These are phyloP conservation scores for Oryza nivara DNA, from an alignment of 176 grass and related monocot genomes.

Conservation along the genomic window DNA sequence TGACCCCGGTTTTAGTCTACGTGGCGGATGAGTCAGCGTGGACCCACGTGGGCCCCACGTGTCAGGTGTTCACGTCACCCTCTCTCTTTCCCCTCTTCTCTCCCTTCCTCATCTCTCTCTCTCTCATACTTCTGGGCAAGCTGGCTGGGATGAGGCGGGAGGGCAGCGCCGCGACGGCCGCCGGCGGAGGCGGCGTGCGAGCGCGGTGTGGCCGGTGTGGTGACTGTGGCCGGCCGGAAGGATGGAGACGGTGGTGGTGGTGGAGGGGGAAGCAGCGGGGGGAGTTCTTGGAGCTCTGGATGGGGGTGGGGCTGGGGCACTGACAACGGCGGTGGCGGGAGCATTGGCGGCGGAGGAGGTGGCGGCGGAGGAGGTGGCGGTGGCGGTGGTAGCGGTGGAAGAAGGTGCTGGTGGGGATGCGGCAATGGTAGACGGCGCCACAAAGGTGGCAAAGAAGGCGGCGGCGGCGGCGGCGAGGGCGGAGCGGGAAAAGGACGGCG, in stretches of 20 bases:
- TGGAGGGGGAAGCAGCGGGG: conserved; percentile 26
- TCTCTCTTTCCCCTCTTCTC: no score
- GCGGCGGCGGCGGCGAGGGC: neutral
- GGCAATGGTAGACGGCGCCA: neutral
- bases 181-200: no score
- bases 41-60: no score
- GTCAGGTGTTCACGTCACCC: no score
- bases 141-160: no score
- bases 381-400: conserved; percentile 21
- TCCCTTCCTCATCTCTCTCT: no score
- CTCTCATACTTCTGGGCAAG: no score
- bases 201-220: no score
- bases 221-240: conserved; percentile 15
- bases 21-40: no score
- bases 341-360: conserved; percentile 33
- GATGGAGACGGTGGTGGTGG: conserved; percentile 41
- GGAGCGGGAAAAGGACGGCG: neutral
- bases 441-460: neutral
- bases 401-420: neutral
- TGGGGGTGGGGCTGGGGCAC: conserved; percentile 46
- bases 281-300: conserved; percentile 36
- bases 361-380: conserved; percentile 38
- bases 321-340: conserved; percentile 40
- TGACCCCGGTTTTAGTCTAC: no score
- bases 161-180: no score